phyloP scores from a whole-genome alignment of 164 flowering plant species.

The Berberis vulgaris region DNA sequence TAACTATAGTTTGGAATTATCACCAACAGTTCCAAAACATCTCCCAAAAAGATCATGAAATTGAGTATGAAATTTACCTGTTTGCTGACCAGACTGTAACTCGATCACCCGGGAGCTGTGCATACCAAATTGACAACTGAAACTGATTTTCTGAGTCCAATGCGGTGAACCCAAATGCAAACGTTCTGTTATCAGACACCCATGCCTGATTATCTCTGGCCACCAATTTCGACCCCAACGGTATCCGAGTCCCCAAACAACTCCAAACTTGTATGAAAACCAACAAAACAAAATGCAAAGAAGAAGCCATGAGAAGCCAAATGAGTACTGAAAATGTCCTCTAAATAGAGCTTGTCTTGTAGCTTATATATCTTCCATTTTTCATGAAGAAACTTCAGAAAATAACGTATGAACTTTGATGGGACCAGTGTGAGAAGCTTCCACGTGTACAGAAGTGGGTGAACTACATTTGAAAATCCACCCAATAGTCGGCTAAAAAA shows the following conservation, averaged over 20 bases:
- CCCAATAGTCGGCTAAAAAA: constrained; percentile 25
- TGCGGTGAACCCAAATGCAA: constrained; percentile 68
- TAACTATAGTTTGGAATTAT: background rate
- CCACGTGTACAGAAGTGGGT: constrained; percentile 9
- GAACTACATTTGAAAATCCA: constrained; percentile 6
- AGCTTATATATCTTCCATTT: background rate
- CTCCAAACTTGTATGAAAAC: constrained; percentile 6
- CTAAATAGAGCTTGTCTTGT: background rate
- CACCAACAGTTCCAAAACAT: background rate
- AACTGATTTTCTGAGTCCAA: constrained; percentile 21
- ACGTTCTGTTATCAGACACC: constrained; percentile 72
- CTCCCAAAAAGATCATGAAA: background rate
- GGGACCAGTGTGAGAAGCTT: too few species aligned
- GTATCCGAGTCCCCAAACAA: constrained; percentile 18
- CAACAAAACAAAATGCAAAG: constrained; percentile 6
- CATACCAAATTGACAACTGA: constrained; percentile 65
- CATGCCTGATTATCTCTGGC: constrained; percentile 40
- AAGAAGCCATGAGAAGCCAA: constrained; percentile 7
- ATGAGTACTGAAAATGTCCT: background rate
- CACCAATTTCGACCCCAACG: constrained; percentile 43
- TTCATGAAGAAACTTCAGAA: background rate
- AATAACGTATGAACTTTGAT: background rate
- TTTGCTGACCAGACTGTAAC: constrained; percentile 13
- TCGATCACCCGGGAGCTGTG: constrained; percentile 65
- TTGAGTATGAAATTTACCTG: constrained; percentile 5